phyloP scores from a whole-genome alignment of 495 filamentous ascomycete species.

The Daldinia concentrica region DNA sequence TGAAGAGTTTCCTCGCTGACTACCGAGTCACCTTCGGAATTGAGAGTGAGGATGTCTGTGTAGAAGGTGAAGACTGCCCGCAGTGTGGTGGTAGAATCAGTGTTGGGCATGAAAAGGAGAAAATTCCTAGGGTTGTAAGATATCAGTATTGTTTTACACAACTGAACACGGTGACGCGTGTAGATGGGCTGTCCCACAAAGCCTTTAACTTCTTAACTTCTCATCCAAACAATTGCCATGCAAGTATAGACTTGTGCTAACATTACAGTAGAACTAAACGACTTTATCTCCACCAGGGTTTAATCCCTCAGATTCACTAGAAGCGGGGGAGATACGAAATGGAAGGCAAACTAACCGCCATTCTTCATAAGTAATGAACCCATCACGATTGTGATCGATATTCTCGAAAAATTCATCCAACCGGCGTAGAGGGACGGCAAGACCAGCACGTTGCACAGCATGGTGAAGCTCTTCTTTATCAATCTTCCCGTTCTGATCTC shows the following conservation, averaged over 20 bases:
- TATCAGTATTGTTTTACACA: constrained; percentile 35
- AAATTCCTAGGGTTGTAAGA: constrained; percentile 73
- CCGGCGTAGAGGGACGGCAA: constrained; percentile 78
- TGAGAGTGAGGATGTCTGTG: constrained; percentile 86
- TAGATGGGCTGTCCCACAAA: background rate
- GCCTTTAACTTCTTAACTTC: background rate
- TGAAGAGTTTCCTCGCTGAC: constrained; percentile 88
- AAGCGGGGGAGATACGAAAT: constrained; percentile 5
- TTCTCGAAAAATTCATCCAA: constrained; percentile 87
- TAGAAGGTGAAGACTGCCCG: constrained; percentile 91
- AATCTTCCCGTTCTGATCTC: constrained; percentile 85
- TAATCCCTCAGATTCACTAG: constrained; percentile 32
- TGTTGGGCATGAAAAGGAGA: constrained; percentile 88
- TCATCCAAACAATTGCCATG: background rate
- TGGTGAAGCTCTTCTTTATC: constrained; percentile 82
- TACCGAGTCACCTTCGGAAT: constrained; percentile 91
- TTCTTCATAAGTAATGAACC: constrained; percentile 87
- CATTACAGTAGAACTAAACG: background rate
- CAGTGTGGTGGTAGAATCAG: constrained; percentile 70
- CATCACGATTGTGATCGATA: constrained; percentile 90
- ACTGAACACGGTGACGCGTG: background rate
- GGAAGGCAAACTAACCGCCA: constrained; percentile 79
- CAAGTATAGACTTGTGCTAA: background rate
- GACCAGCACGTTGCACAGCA: constrained; percentile 80
- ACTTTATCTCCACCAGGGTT: constrained; percentile 11